These are phyloP conservation scores for Mesembryanthemum crystallinum DNA, from an alignment of 148 eudicot genomes.

Conservation along the genomic window DNA sequence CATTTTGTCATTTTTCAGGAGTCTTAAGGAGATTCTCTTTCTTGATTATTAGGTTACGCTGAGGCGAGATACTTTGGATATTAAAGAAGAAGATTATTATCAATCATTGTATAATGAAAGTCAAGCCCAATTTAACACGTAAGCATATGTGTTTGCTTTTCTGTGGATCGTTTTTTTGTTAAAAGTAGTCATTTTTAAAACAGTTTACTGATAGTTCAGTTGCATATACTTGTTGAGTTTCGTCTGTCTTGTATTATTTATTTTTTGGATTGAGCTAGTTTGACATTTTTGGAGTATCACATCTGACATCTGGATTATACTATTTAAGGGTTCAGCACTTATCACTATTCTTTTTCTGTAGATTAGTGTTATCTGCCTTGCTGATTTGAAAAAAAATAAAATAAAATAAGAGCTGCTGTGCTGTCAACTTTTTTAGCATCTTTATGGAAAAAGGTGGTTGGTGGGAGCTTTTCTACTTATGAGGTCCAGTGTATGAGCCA, in stretches of 20 bases:
- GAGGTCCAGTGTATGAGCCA: too few species aligned
- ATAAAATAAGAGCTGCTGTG: too few species aligned
- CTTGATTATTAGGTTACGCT: slow-evolving; percentile 46
- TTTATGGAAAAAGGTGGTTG: too few species aligned
- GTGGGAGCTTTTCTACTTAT: too few species aligned
- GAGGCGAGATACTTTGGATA: slow-evolving; percentile 75
- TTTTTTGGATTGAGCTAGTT: neutral
- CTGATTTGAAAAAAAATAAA: too few species aligned
- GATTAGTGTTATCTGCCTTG: neutral
- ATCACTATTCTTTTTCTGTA: neutral
- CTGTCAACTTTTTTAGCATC: too few species aligned
- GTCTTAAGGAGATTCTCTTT: slow-evolving; percentile 6
- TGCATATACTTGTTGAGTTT: neutral
- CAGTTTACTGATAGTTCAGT: neutral
- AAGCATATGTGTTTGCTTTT: slow-evolving; percentile 15
- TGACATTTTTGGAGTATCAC: neutral
- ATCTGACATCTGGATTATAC: slow-evolving; percentile 1
- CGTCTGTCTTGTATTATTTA: neutral
- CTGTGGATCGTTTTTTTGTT: neutral
- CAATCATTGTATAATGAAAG: slow-evolving; percentile 76
- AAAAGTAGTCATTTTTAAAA: neutral
- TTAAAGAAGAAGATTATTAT: slow-evolving; percentile 84
- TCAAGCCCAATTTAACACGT: slow-evolving; percentile 81
- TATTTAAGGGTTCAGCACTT: neutral
- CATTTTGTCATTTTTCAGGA: neutral